These are phyloP conservation scores for Hypomontagnella submonticulosa DNA, from an alignment of 495 filamentous ascomycete genomes.

Conservation along the genomic window DNA sequence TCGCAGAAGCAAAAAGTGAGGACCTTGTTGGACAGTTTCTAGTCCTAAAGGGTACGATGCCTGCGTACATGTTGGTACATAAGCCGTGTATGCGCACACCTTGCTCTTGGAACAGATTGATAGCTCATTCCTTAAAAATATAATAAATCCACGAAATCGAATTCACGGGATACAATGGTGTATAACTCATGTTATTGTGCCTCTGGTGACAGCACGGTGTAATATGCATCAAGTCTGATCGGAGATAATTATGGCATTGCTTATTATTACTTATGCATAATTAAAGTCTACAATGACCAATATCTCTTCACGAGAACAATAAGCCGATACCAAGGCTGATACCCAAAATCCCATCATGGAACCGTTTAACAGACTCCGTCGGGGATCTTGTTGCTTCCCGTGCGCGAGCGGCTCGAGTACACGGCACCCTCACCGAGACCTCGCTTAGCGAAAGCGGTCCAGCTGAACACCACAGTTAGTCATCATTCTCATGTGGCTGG, in stretches of 20 bases:
- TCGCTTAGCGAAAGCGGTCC: constrained; percentile 64
- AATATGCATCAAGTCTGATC: no score
- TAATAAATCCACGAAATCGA: no score
- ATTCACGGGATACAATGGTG: no score
- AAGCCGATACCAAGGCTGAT: neutral
- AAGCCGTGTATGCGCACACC: no score
- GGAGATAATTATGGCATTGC: no score
- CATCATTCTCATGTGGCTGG: neutral
- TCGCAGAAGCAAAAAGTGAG: constrained; percentile 11
- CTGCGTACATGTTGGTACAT: no score
- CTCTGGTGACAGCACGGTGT: no score
- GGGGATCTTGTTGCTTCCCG: constrained; percentile 46
- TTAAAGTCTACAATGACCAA: no score
- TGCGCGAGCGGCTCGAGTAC: constrained; percentile 39
- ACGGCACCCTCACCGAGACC: constrained; percentile 55
- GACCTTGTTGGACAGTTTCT: constrained; percentile 30
- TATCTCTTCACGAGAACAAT: neutral
- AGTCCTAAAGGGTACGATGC: neutral
- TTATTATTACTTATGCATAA: no score
- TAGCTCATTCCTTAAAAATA: no score
- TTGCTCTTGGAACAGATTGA: no score
- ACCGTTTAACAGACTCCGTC: constrained; percentile 42
- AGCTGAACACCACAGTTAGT: constrained; percentile 43
- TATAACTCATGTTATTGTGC: no score
- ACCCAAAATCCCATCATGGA: neutral